phyloP scores from a whole-genome alignment of 208 protist genomes.

The Trypanosoma conorhini region DNA sequence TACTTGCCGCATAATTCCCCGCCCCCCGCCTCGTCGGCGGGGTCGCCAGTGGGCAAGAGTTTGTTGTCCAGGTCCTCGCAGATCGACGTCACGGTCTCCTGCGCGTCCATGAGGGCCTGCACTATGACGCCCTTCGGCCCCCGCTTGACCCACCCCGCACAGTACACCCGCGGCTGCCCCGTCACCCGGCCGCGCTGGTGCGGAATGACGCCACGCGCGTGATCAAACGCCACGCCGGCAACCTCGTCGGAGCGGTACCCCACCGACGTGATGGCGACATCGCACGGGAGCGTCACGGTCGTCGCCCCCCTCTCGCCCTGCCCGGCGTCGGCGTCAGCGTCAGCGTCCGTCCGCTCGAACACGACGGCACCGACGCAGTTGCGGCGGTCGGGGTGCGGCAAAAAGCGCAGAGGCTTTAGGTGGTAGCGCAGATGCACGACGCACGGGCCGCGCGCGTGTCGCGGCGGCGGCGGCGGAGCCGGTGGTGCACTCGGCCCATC shows the following conservation, averaged over 20 bases:
- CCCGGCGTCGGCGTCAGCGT: constrained; percentile 23
- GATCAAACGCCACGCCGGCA: constrained; percentile 78
- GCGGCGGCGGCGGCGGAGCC: background rate
- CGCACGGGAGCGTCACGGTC: constrained; percentile 75
- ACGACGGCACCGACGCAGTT: constrained; percentile 73
- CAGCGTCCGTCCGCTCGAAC: constrained; percentile 51
- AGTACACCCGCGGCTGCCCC: constrained; percentile 83
- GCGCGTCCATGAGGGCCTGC: constrained; percentile 75
- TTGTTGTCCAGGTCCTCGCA: constrained; percentile 58
- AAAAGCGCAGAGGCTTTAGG: constrained; percentile 62
- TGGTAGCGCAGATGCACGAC: constrained; percentile 71
- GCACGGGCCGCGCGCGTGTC: constrained; percentile 47
- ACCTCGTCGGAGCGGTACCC: constrained; percentile 68
- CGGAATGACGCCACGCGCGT: constrained; percentile 59
- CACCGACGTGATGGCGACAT: constrained; percentile 86
- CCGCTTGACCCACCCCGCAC: constrained; percentile 91
- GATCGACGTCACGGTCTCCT: constrained; percentile 66
- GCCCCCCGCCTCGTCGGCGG: constrained; percentile 13
- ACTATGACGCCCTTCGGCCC: constrained; percentile 91
- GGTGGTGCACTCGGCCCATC: background rate
- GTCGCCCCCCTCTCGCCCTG: background rate
- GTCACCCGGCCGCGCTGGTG: constrained; percentile 67
- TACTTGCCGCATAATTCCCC: constrained; percentile 66
- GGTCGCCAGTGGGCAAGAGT: constrained; percentile 38
- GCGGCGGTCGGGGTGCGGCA: constrained; percentile 42